Evolutionary conservation across 257 asterid genomes (phyloP).

Genomic region (Solanum acaule): DNA sequence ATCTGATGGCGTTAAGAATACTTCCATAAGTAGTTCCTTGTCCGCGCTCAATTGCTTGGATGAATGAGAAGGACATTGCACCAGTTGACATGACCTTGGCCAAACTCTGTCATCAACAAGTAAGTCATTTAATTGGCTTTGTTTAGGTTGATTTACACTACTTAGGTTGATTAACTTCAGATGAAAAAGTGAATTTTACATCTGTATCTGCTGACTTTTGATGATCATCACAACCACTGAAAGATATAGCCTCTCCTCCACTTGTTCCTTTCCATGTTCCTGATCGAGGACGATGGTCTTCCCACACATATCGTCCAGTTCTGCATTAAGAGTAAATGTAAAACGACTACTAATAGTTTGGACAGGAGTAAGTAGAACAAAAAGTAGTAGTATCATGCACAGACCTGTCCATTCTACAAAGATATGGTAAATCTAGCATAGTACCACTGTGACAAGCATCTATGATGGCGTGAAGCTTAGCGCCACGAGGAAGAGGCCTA

Average conservation of each 20-base stretch:
- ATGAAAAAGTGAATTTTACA: constrained; percentile 19
- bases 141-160: not conserved
- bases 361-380: not conserved
- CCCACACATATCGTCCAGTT: constrained; percentile 70
- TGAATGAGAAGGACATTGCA: constrained; percentile 87
- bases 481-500: constrained; percentile 80
- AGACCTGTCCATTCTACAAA: constrained; percentile 93
- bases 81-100: constrained; percentile 88
- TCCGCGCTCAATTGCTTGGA: constrained; percentile 80
- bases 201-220: constrained; percentile 86
- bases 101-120: constrained; percentile 39
- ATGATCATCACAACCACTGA: constrained; percentile 93
- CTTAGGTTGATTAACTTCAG: not conserved
- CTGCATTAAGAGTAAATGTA: constrained; percentile 12
- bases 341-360: not conserved
- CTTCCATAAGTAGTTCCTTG: constrained; percentile 77
- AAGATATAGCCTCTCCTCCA: constrained; percentile 94
- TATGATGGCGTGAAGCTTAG: constrained; percentile 82
- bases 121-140: not conserved
- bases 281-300: constrained; percentile 88
- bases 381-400: not conserved
- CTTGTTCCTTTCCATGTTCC: constrained; percentile 93
- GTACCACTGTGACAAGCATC: constrained; percentile 99
- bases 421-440: constrained; percentile 64
- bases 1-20: constrained; percentile 62